A percentile compares a stretch with the other conserved stretches of the same genome.
Conservation (phyloP, 2,329 filamentous ascomycete species). For the Cyphellophora attinorum region DNA sequence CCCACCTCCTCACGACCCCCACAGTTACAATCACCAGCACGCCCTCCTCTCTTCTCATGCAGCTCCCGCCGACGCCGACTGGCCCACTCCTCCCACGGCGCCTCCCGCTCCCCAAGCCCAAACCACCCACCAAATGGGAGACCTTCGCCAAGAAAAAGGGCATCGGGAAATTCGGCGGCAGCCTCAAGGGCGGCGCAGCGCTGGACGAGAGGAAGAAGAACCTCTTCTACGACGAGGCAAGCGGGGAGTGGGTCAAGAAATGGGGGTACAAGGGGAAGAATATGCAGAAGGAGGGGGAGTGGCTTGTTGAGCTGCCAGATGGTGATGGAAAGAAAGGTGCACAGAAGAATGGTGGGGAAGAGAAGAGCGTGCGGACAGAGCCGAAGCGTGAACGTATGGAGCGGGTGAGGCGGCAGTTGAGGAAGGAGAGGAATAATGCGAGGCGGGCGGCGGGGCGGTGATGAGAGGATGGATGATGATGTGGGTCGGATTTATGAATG, state of each 20-base stretch:
- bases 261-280: conserved; percentile 93
- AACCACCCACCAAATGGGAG: conserved; percentile 87
- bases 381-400: conserved; percentile 59
- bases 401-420: conserved; percentile 53
- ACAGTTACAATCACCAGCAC: conserved; percentile 54
- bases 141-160: conserved; percentile 95
- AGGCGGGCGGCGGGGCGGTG: conserved; percentile 1
- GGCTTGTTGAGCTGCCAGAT: conserved; percentile 86
- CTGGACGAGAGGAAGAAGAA: conserved; percentile 52
- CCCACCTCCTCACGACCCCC: conserved; percentile 86
- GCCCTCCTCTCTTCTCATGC: conserved; percentile 62
- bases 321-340: conserved; percentile 61
- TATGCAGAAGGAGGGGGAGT: conserved; percentile 72
- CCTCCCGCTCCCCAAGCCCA: conserved; percentile 76
- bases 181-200: conserved; percentile 47
- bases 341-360: conserved; percentile 44
- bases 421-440: conserved; percentile 57
- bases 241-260: conserved; percentile 80
- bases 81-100: conserved; percentile 58
- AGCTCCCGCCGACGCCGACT: conserved; percentile 58
- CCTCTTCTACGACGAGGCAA: conserved; percentile 73
- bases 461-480: too few relatives aligned
- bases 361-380: conserved; percentile 54
- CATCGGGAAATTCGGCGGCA: conserved; percentile 69
- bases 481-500: too few relatives aligned